Conservation (phyloP, 2,329 filamentous ascomycete genomes). For the Mycosphaerella arachidis region DNA sequence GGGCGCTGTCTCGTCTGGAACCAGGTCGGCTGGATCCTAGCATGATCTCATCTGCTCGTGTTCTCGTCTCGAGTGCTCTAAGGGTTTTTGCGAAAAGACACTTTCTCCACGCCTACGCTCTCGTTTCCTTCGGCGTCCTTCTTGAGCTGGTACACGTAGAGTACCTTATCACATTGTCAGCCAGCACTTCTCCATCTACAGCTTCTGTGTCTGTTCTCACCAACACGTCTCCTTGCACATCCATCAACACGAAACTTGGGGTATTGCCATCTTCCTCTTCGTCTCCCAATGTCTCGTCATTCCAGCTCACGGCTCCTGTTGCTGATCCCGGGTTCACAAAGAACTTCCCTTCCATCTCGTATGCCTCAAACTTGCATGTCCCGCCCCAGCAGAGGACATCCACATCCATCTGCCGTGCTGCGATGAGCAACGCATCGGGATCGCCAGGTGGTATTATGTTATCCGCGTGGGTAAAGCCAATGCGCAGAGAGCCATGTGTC, state of each 20-base stretch:
- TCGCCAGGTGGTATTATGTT: slow-evolving; percentile 67
- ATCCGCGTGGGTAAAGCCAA: slow-evolving; percentile 67
- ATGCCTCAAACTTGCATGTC: slow-evolving; percentile 66
- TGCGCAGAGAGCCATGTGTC: slow-evolving; percentile 63
- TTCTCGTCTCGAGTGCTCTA: slow-evolving; percentile 12
- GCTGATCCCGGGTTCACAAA: slow-evolving; percentile 67
- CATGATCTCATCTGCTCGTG: slow-evolving; percentile 14
- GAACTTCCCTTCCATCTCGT: slow-evolving; percentile 68
- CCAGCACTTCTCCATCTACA: not conserved
- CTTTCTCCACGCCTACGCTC: slow-evolving; percentile 53
- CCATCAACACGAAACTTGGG: slow-evolving; percentile 95
- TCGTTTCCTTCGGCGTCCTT: slow-evolving; percentile 50
- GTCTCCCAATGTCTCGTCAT: slow-evolving; percentile 36
- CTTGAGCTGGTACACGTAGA: slow-evolving; percentile 76
- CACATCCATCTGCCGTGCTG: slow-evolving; percentile 66
- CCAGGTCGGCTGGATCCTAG: slow-evolving; percentile 1
- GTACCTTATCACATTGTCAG: slow-evolving; percentile 38
- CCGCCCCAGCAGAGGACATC: slow-evolving; percentile 66
- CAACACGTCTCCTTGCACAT: slow-evolving; percentile 94
- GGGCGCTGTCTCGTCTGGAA: not conserved
- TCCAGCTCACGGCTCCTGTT: slow-evolving; percentile 60
- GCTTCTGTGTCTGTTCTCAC: slow-evolving; percentile 34
- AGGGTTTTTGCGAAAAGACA: slow-evolving; percentile 50
- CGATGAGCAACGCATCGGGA: slow-evolving; percentile 62
- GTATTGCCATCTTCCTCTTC: slow-evolving; percentile 59